phyloP scores from a whole-genome alignment of 2,329 filamentous ascomycete species.

The Aspergillus sp. region DNA sequence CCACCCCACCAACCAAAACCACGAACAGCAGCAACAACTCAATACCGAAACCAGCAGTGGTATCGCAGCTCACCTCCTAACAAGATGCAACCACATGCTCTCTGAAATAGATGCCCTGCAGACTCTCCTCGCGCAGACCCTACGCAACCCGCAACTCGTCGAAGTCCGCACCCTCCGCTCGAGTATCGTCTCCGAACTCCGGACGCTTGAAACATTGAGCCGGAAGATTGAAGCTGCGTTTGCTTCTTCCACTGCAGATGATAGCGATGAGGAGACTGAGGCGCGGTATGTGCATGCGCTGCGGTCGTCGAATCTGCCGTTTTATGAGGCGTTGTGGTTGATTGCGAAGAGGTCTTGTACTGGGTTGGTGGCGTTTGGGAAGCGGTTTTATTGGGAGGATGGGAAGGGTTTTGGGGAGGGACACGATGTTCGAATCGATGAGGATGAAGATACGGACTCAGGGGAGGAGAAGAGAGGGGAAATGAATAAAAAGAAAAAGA shows the following conservation, averaged over 20 bases:
- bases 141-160: slow-evolving; percentile 40
- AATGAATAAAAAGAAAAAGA: slow-evolving; percentile 2
- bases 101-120: slow-evolving; percentile 41
- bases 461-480: slow-evolving; percentile 6
- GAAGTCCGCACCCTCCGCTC: slow-evolving; percentile 45
- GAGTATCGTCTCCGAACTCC: slow-evolving; percentile 42
- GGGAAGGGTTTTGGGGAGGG: not conserved
- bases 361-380: slow-evolving; percentile 51
- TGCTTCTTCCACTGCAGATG: slow-evolving; percentile 9
- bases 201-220: slow-evolving; percentile 38
- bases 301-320: slow-evolving; percentile 58
- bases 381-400: slow-evolving; percentile 44
- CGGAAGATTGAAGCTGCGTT: slow-evolving; percentile 14
- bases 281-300: slow-evolving; percentile 46
- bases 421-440: slow-evolving; percentile 1
- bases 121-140: slow-evolving; percentile 29
- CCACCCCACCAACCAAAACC: not conserved
- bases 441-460: slow-evolving; percentile 7
- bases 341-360: slow-evolving; percentile 49
- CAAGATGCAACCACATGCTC: slow-evolving; percentile 36
- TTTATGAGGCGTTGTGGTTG: slow-evolving; percentile 56
- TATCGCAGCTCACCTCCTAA: slow-evolving; percentile 25
- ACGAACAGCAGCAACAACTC: not conserved
- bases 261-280: slow-evolving; percentile 16
- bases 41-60: slow-evolving; percentile 7